Evolutionary conservation across 495 filamentous ascomycete species (phyloP).

Genomic region (Ramalina intermedia): DNA sequence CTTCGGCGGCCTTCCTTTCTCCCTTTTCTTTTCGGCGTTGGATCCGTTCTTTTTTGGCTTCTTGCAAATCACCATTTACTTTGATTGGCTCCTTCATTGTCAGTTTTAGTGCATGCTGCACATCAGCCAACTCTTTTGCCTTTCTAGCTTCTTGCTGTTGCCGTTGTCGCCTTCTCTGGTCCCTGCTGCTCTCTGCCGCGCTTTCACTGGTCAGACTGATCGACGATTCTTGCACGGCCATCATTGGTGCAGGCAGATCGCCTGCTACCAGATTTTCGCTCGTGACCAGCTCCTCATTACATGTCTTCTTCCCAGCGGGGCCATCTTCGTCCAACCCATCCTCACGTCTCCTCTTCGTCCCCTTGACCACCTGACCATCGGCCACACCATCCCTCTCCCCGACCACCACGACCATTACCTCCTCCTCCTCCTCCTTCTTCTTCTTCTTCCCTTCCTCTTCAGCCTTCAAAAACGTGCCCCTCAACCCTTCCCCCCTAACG

Average conservation of each 20-base stretch:
- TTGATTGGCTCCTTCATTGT: too few relatives aligned
- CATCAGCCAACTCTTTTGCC: neutral
- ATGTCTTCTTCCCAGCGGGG: neutral
- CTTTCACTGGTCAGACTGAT: too few relatives aligned
- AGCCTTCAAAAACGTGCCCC: constrained; percentile 42
- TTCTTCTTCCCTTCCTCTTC: constrained; percentile 5
- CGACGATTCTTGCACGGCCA: too few relatives aligned
- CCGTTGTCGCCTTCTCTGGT: neutral
- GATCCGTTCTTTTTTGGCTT: neutral
- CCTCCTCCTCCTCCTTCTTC: neutral
- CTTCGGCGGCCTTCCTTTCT: neutral
- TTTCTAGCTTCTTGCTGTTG: neutral
- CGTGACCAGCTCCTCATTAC: neutral
- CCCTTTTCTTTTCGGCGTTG: neutral
- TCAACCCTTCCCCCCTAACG: constrained; percentile 56
- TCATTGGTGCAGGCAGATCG: constrained; percentile 14
- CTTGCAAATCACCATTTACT: too few relatives aligned
- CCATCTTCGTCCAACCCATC: neutral
- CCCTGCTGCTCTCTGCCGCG: too few relatives aligned
- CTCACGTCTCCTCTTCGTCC: constrained; percentile 17
- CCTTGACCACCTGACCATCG: neutral
- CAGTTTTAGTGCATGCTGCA: too few relatives aligned
- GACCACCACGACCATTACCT: neutral
- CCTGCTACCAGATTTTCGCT: neutral
- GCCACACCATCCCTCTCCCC: neutral